Base-by-base conservation (phyloP, 805 yeast genomes). In the Kuraishia piskuri region DNA sequence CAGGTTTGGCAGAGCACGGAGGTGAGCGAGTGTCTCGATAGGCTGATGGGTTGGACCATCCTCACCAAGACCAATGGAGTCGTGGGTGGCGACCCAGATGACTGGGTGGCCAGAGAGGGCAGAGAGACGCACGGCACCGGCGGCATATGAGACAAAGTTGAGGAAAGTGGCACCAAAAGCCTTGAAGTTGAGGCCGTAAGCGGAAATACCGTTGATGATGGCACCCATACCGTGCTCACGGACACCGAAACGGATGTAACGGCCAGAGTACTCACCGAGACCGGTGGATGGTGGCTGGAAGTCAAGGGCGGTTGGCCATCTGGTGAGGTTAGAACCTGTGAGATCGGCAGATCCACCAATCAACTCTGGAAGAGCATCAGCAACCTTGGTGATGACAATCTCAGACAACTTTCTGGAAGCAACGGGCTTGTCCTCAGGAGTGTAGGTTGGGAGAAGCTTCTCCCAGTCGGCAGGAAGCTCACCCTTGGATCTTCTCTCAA, bases 221-320 rank as follows among this genome's bases (percentile, higher is more conserved):
- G 97, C 97, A 76, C 96, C 97, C 97, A 92, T 90, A 72, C 89
- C 97, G 75, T 94, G 98, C 80, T 92, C 99, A 76, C 99, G 87
- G 60, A 92, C 96, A 84, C 99, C 99, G 72, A 86, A 92, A 77
- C 97, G 86, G 73, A 92, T 79, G 78, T 92, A 92, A 70, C 96
- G 86, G 69, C 99, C 99, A 55, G 83, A 59, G 79, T 86, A 91
- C 67, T 83, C 83, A 73, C 98, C 98, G 61, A 89, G 75, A 50
- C 83, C 83, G 56, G 90, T 74, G 54, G 82, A 66, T 53, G 90
- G 88, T 53, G 94, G 88, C 81, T 94, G 97, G 91, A 91, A 92
- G 73, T 91, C 96, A 60, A 80, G 81, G 57, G 95, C 89, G 58
- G 75, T 84, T 64, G 79, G 70, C 79, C 92, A 82, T 79, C 94